Base-by-base conservation (phyloP, 306 rosid genomes). In the Medicago truncatula region DNA sequence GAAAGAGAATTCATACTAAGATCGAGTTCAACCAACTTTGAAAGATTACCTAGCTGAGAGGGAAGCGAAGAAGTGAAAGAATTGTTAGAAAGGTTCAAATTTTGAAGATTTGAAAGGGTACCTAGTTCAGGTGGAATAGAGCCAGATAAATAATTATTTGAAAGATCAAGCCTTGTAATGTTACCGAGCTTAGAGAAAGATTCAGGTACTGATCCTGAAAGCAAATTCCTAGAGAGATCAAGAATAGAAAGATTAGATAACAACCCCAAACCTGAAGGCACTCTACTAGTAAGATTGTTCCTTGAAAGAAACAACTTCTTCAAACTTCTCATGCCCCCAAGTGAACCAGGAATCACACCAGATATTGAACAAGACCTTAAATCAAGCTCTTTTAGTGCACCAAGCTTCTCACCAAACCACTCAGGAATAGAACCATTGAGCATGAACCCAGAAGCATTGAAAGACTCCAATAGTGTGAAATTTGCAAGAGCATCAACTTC, bases 401-500 rank as follows among this genome's bases (percentile, higher is more conserved):
- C 31, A 67, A 95, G 89, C 2, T 64, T 74, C 43, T 44, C 83
- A 46, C 98, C 97, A n/a, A 96, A 89, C 98, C 87, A 92, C 40
- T 88, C 90, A 9, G 99, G 99, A 67, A 96, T 90, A 15, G 87
- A 78, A 14, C 96, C 99, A 13, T 88, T 96, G 9, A 96, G 97
- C 72, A 12, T 57, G 73, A 96, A 96, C 62, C 96, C 89, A 59
- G 99, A 92, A 70, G 99, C 99, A 44, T 88, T 89, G 84, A 96
- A 96, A 7, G 78, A 76, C 21, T 73, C 75, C 78, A 96, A 81
- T 23, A 47, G 76, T 11, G 98, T 86, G 14, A 96, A 63, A 76
- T 90, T 87, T 43, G 75, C 78, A 5, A 96, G 84, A 49, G 92
- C 50, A 77, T 85, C 92, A 36, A 92, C 98, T 57, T 85, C 86